Conservation (phyloP, 2,329 filamentous ascomycete genomes). For the Colletotrichum lentis region DNA sequence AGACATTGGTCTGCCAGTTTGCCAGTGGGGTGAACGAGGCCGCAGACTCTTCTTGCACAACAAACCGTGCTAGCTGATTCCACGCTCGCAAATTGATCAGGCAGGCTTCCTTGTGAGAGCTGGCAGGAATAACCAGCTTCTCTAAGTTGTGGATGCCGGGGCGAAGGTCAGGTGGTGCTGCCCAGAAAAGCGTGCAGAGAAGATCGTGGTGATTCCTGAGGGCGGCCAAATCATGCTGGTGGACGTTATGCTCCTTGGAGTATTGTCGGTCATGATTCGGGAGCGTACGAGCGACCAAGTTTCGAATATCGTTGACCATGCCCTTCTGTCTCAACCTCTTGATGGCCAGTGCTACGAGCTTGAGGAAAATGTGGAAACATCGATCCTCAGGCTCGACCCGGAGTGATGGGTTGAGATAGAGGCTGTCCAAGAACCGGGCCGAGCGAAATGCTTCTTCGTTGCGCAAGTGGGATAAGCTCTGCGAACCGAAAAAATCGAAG, state of each 20-base stretch:
- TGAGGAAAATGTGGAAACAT: conserved; percentile 74
- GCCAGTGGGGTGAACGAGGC: conserved; percentile 57
- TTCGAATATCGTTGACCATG: conserved; percentile 65
- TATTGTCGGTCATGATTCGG: conserved; percentile 73
- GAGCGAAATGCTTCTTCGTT: conserved; percentile 71
- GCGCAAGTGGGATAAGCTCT: conserved; percentile 67
- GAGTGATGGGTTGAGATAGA: conserved; percentile 57
- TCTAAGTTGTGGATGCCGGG: conserved; percentile 64
- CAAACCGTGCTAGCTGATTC: conserved; percentile 68
- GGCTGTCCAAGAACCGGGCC: conserved; percentile 67
- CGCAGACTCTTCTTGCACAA: conserved; percentile 55
- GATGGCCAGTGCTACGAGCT: conserved; percentile 67
- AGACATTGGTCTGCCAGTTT: conserved; percentile 64
- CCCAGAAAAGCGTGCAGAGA: conserved; percentile 72
- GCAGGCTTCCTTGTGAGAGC: conserved; percentile 72
- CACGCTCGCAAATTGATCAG: conserved; percentile 70
- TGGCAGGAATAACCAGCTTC: conserved; percentile 65
- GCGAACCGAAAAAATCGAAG: conserved; percentile 73
- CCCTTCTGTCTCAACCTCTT: conserved; percentile 58
- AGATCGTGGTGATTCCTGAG: conserved; percentile 75
- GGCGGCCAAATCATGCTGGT: conserved; percentile 68
- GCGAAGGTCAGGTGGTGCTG: conserved; percentile 62
- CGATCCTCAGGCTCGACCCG: conserved; percentile 63
- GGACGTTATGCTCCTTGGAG: conserved; percentile 67
- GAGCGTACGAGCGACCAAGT: conserved; percentile 67